A percentile compares a stretch with the other conserved stretches of the same genome.
phyloP scores from a whole-genome alignment of 1,284 basidiomycete species.

The Inonotus hispidus region DNA sequence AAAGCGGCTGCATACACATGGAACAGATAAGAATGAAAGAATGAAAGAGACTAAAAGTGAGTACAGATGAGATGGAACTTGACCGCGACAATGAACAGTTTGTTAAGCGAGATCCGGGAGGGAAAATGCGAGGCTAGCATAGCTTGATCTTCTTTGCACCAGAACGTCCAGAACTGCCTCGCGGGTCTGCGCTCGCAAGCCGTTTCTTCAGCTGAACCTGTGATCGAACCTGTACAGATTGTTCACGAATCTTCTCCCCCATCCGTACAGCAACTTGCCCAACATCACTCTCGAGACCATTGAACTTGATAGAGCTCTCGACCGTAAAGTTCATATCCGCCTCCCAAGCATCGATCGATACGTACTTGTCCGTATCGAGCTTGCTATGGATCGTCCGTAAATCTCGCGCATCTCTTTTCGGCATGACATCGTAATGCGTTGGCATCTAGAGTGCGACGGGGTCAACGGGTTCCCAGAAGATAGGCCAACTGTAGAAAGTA shows the following conservation, averaged over 20 bases:
- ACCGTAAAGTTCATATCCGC: constrained; percentile 84
- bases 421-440: constrained; percentile 78
- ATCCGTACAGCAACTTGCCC: constrained; percentile 42
- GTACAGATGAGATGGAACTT: neutral
- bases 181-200: constrained; percentile 4
- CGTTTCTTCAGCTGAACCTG: constrained; percentile 11
- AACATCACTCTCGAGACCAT: constrained; percentile 75
- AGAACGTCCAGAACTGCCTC: constrained; percentile 1
- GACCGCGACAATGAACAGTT: neutral
- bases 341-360: constrained; percentile 70
- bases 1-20: neutral
- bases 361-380: constrained; percentile 81
- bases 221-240: neutral
- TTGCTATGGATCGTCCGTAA: constrained; percentile 78
- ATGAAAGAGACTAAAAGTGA: neutral
- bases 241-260: constrained; percentile 10
- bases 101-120: neutral
- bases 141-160: constrained; percentile 15
- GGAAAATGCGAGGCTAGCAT: neutral
- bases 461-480: constrained; percentile 86
- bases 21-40: neutral
- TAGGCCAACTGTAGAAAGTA: constrained; percentile 50
- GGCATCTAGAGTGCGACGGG: constrained; percentile 74
- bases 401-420: constrained; percentile 83
- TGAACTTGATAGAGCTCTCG: constrained; percentile 81